Conservation (phyloP, 2,329 filamentous ascomycete genomes). For the Diaporthe eres region DNA sequence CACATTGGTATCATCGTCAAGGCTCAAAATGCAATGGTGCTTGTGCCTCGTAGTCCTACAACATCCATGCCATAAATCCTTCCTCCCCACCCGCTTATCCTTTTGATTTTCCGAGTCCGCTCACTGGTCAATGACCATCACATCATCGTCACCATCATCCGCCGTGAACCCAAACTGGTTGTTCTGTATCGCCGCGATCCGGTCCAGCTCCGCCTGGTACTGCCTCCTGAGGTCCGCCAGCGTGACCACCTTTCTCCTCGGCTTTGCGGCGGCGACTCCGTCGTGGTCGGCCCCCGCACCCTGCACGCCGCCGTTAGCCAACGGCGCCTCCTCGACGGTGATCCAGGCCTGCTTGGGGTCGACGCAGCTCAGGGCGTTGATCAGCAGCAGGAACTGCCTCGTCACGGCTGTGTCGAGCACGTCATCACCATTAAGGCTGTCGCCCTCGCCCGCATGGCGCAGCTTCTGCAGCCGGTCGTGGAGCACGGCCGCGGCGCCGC, state of each 20-base stretch:
- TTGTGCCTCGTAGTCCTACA: conserved; percentile 33
- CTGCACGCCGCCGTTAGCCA: conserved; percentile 36
- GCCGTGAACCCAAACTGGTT: conserved; percentile 86
- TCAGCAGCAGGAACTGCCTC: conserved; percentile 87
- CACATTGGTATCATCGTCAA: conserved; percentile 38
- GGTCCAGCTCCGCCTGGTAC: conserved; percentile 91
- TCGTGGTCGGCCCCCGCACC: conserved; percentile 33
- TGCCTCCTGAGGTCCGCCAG: conserved; percentile 88
- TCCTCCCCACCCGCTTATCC: conserved; percentile 46
- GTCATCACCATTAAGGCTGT: conserved; percentile 68
- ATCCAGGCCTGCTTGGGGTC: conserved; percentile 87
- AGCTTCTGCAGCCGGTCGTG: conserved; percentile 76
- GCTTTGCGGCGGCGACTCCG: conserved; percentile 38
- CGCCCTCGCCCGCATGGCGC: conserved; percentile 70
- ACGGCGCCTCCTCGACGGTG: conserved; percentile 64
- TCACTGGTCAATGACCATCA: conserved; percentile 55
- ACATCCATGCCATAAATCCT: conserved; percentile 35
- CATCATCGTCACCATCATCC: conserved; percentile 60
- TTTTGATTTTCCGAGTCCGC: conserved; percentile 50
- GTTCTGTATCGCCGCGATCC: conserved; percentile 88
- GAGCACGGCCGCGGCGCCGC: conserved; percentile 78
- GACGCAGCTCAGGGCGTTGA: conserved; percentile 93
- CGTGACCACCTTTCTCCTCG: conserved; percentile 84
- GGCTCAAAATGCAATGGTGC: conserved; percentile 17
- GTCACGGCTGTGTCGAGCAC: conserved; percentile 75